phyloP scores from a whole-genome alignment of 148 eudicot species.

The Rhododendron mucronatum region DNA sequence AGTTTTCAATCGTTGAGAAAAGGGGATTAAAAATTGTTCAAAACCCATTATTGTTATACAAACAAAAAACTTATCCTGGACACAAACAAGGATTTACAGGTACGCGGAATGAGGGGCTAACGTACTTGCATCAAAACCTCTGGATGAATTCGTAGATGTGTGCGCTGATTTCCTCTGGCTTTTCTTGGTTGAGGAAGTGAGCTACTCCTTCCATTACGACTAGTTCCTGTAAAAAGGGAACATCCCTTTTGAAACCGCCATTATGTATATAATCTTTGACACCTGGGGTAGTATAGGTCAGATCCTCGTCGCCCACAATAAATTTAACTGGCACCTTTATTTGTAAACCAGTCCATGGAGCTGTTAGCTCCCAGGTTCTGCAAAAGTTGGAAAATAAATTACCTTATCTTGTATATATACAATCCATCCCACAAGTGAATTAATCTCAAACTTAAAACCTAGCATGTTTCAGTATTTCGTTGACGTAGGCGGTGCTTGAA shows the following conservation, averaged over 20 bases:
- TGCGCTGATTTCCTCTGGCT: conserved; percentile 44
- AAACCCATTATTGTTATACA: background rate
- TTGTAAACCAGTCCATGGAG: conserved; percentile 53
- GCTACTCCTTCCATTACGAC: conserved; percentile 57
- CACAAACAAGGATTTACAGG: background rate
- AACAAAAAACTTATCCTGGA: background rate
- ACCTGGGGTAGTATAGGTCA: conserved; percentile 34
- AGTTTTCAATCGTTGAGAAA: background rate
- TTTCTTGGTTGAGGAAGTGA: conserved; percentile 55
- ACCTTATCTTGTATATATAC: background rate
- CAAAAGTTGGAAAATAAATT: background rate
- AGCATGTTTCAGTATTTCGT: background rate
- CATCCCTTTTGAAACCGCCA: conserved; percentile 43
- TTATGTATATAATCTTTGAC: conserved; percentile 37
- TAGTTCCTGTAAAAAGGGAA: conserved; percentile 52
- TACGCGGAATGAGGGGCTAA: background rate
- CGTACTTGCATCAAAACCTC: conserved; percentile 25
- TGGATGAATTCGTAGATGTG: conserved; percentile 48
- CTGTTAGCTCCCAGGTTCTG: conserved; percentile 57
- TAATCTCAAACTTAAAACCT: background rate
- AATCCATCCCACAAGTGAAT: background rate
- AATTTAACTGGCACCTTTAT: conserved; percentile 56
- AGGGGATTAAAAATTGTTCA: background rate
- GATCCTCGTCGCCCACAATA: conserved; percentile 49
- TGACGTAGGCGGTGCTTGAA: background rate